A percentile compares a stretch with the other conserved stretches of the same genome.
These are phyloP conservation scores for Heterobasidion irregulare DNA, from an alignment of 1,284 basidiomycete species.

Conservation along the genomic window DNA sequence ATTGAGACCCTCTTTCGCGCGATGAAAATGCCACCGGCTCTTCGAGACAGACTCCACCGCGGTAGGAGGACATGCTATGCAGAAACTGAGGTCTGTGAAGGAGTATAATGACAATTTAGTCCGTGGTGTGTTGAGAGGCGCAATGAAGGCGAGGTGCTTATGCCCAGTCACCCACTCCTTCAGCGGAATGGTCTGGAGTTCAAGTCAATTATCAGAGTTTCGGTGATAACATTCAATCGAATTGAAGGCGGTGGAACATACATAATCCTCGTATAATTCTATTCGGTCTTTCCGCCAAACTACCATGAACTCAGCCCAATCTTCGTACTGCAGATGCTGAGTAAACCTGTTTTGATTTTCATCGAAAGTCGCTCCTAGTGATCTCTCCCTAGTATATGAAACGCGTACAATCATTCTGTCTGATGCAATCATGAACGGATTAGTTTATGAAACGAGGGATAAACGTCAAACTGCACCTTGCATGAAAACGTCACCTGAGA, in stretches of 20 bases:
- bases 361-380: conserved; percentile 50
- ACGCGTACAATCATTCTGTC: conserved; percentile 82
- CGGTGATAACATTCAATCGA: too few relatives aligned
- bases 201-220: neutral
- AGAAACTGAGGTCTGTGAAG: conserved; percentile 75
- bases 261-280: conserved; percentile 78
- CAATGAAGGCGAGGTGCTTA: conserved; percentile 61
- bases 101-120: conserved; percentile 76
- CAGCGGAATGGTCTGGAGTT: conserved; percentile 43
- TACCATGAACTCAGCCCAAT: conserved; percentile 74
- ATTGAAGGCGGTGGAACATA: conserved; percentile 25
- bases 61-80: conserved; percentile 58
- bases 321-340: conserved; percentile 53
- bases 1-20: conserved; percentile 54
- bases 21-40: conserved; percentile 35
- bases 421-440: conserved; percentile 17
- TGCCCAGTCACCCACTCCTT: conserved; percentile 57
- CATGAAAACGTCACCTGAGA: conserved; percentile 44
- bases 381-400: conserved; percentile 48
- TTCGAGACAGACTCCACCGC: conserved; percentile 31
- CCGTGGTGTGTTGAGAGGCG: conserved; percentile 49
- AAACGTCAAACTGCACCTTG: conserved; percentile 37
- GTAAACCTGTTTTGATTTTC: conserved; percentile 58
- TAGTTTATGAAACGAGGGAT: too few relatives aligned
- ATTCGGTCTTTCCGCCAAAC: conserved; percentile 66